Evolutionary conservation across 1,139 yeast genomes (phyloP).

Genomic region (Saccharomycopsis phalli): DNA sequence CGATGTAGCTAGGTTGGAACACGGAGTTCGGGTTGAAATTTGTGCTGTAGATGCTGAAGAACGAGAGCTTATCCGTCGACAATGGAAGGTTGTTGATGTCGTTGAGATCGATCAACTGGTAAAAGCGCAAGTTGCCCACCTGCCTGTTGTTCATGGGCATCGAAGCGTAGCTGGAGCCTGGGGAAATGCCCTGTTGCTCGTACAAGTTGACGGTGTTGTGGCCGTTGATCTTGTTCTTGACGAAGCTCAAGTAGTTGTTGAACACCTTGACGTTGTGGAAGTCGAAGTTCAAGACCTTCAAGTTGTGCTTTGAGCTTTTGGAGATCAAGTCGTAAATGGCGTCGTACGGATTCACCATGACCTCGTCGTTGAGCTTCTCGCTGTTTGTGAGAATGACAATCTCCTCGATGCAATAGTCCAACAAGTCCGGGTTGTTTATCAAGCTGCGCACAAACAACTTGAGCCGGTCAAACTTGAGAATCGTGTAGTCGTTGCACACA

Average conservation of each 20-base stretch:
- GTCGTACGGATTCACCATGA: slow-evolving; percentile 22
- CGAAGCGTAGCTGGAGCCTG: background rate
- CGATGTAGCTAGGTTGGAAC: slow-evolving; percentile 19
- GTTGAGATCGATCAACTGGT: slow-evolving; percentile 23
- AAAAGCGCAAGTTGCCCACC: slow-evolving; percentile 21
- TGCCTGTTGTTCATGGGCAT: slow-evolving; percentile 20
- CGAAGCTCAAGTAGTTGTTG: slow-evolving; percentile 23
- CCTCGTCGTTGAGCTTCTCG: slow-evolving; percentile 17
- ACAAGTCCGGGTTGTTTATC: slow-evolving; percentile 22
- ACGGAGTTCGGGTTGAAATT: slow-evolving; percentile 20
- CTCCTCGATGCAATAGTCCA: slow-evolving; percentile 22
- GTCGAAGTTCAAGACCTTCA: slow-evolving; percentile 24
- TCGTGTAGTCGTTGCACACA: slow-evolving; percentile 23
- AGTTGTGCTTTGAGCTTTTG: slow-evolving; percentile 23
- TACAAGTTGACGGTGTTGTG: slow-evolving; percentile 21
- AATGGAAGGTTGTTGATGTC: slow-evolving; percentile 23
- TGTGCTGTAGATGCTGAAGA: slow-evolving; percentile 23
- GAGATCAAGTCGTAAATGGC: slow-evolving; percentile 25
- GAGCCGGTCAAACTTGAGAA: slow-evolving; percentile 22
- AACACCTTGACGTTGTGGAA: slow-evolving; percentile 24
- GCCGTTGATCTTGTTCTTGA: slow-evolving; percentile 23
- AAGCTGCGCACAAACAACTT: slow-evolving; percentile 25
- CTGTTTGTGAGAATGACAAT: slow-evolving; percentile 24
- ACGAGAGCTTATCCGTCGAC: slow-evolving; percentile 16
- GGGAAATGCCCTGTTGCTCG: slow-evolving; percentile 17